Percentiles rank a stretch among this genome's conserved stretches.
These are phyloP conservation scores for Coemansia sp. DNA, from an alignment of 192 early-diverging fungal species.

Conservation along the genomic window DNA sequence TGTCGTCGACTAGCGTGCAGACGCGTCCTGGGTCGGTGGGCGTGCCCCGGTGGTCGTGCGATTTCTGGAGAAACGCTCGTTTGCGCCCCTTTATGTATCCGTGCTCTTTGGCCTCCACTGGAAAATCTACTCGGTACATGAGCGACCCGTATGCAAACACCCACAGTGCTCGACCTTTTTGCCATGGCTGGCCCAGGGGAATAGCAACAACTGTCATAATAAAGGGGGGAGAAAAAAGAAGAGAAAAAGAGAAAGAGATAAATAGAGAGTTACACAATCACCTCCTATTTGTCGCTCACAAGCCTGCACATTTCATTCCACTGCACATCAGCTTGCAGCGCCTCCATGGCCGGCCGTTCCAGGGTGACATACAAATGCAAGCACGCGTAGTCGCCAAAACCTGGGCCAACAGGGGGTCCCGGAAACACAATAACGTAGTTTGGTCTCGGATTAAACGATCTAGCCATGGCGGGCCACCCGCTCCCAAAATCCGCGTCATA, in stretches of 20 bases:
- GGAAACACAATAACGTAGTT: conserved; percentile 50
- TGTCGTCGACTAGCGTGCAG: conserved; percentile 74
- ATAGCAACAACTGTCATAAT: conserved; percentile 9
- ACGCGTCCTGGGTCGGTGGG: conserved; percentile 75
- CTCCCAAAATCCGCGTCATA: conserved; percentile 44
- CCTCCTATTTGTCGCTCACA: conserved; percentile 13
- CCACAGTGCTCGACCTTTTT: conserved; percentile 49
- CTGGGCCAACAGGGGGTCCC: no score
- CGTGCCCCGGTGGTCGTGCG: conserved; percentile 85
- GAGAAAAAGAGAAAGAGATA: conserved; percentile 3
- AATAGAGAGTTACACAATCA: background rate
- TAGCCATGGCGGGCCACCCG: conserved; percentile 33
- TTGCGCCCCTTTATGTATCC: conserved; percentile 18
- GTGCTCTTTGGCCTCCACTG: conserved; percentile 43
- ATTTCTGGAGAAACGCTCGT: conserved; percentile 52
- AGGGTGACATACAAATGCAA: conserved; percentile 46
- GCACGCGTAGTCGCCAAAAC: no score
- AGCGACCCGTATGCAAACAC: conserved; percentile 71
- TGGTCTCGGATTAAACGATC: conserved; percentile 39
- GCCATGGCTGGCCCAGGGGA: conserved; percentile 23
- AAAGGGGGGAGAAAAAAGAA: conserved; percentile 4
- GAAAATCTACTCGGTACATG: conserved; percentile 72
- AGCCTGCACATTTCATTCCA: conserved; percentile 26
- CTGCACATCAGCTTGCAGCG: conserved; percentile 15
- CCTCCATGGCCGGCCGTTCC: conserved; percentile 33